Base-by-base conservation (phyloP, 148 eudicot species). In the Selenicereus undatus region DNA sequence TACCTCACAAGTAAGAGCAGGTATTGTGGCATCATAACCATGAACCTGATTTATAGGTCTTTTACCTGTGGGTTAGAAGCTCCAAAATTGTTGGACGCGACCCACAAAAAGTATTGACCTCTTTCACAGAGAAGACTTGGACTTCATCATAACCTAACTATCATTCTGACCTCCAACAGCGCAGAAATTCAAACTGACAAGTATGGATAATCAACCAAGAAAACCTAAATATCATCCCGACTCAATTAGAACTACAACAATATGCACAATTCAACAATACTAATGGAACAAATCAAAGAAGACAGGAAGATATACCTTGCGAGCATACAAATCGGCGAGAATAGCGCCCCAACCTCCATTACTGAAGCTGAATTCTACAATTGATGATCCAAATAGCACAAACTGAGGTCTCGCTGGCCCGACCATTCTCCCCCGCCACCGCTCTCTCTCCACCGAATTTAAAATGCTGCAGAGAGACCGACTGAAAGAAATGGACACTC, bases 301-400 rank as follows among this genome's bases (percentile, higher is more conserved):
- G 24, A 18, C 9, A 10, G 79, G 21, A 14, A 50, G 3, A 0
- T 17, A 71, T 83, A 96, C 99, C 89, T 96, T 91, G 73, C 99
- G 98, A 77, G 97, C 83, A 78, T 92, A 96, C 79, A 93, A 65
- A 81, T 96, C 92, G 71, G 99, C 82, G 71, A 96, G 98, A 82
- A 89, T 92, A 70, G 99, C 86, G 79, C 95, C 99, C 99, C 99
- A 96, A 79, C 99, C 99, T 42, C 89, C 91, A 86, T 93, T 86
- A 82, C 94, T 85, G 89, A 88, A 93, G 77, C 98, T 89, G 58
- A 86, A 82, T 88, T 96, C 97, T 39, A 93, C 97, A 21, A 96
- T 96, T 18, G 99, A 96, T 8, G 99, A 96, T 81, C 99, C 99
- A 54, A 96, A 96, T 1, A 96, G 84, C 71, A 96, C 99, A 24